Evolutionary conservation across 352 stramenopile species (phyloP).

Genomic region (Stephanocyclus meneghinianus): DNA sequence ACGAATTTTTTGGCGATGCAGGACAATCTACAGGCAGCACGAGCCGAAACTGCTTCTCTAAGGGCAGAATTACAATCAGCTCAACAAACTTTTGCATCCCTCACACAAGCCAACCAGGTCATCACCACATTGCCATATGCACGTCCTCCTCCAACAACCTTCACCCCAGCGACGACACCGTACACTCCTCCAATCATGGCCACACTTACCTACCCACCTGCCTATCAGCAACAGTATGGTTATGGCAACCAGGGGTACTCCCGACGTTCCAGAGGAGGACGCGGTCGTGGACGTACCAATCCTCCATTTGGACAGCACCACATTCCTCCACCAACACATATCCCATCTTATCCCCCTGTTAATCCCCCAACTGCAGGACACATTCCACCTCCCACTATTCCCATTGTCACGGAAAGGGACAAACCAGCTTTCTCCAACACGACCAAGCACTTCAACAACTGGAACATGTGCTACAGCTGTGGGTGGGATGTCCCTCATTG

Average conservation of each 20-base stretch:
- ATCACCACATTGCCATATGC: not conserved
- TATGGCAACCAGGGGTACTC: not conserved
- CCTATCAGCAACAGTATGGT: not conserved
- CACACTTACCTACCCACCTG: no score
- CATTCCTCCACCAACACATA: not conserved
- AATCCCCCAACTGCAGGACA: not conserved
- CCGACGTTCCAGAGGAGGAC: not conserved
- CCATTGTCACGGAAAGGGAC: not conserved
- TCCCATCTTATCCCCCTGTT: not conserved
- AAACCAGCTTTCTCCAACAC: conserved; percentile 15
- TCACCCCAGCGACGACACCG: not conserved
- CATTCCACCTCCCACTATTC: conserved; percentile 9
- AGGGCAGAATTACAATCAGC: not conserved
- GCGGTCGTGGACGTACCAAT: not conserved
- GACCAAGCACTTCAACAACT: conserved; percentile 25
- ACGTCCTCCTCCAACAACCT: not conserved
- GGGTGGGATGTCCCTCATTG: conserved; percentile 15
- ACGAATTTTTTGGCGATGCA: not conserved
- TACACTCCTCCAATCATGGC: no score
- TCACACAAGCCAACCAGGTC: no score
- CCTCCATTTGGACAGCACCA: not conserved
- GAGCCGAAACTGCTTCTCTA: conserved; percentile 2
- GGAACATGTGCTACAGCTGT: conserved; percentile 23
- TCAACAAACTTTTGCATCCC: not conserved
- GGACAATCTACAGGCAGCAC: not conserved